A percentile compares a stretch with the other conserved stretches of the same genome.
phyloP scores from a whole-genome alignment of 495 filamentous ascomycete genomes.

The Penicillium egyptiacum region DNA sequence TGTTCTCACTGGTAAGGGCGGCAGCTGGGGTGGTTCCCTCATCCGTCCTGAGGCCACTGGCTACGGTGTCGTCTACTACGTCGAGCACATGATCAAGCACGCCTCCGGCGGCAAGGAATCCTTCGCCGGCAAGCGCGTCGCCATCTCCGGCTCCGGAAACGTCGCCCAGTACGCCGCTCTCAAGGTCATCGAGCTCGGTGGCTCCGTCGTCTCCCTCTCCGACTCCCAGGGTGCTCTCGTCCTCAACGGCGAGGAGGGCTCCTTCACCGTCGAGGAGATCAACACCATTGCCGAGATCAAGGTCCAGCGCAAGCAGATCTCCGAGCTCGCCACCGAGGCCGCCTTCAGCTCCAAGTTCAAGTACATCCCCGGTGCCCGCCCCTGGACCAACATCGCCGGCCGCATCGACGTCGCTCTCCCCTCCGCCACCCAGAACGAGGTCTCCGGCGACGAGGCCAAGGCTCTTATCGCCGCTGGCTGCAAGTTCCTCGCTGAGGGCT shows the following conservation, averaged over 20 bases:
- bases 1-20: constrained; percentile 93
- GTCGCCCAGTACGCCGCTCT: constrained; percentile 97
- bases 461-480: constrained; percentile 72
- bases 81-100: constrained; percentile 92
- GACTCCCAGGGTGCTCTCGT: constrained; percentile 86
- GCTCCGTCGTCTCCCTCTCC: constrained; percentile 87
- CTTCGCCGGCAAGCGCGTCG: constrained; percentile 90
- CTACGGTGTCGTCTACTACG: constrained; percentile 96
- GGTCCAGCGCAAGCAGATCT: constrained; percentile 79
- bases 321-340: constrained; percentile 54
- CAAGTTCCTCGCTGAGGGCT: constrained; percentile 92
- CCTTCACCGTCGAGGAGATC: constrained; percentile 78
- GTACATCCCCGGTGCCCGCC: constrained; percentile 85
- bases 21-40: constrained; percentile 86
- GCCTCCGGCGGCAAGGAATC: constrained; percentile 75
- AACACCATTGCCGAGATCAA: constrained; percentile 77
- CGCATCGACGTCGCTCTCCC: constrained; percentile 90
- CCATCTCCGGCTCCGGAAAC: constrained; percentile 96
- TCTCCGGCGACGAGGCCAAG: constrained; percentile 83
- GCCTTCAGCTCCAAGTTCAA: constrained; percentile 67
- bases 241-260: constrained; percentile 56
- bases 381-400: constrained; percentile 79
- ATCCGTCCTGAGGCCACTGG: constrained; percentile 98
- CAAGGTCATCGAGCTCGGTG: constrained; percentile 95
- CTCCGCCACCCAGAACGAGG: constrained; percentile 96